Evolutionary conservation across 2,329 filamentous ascomycete genomes (phyloP).

Genomic region (Cercospora sp.): DNA sequence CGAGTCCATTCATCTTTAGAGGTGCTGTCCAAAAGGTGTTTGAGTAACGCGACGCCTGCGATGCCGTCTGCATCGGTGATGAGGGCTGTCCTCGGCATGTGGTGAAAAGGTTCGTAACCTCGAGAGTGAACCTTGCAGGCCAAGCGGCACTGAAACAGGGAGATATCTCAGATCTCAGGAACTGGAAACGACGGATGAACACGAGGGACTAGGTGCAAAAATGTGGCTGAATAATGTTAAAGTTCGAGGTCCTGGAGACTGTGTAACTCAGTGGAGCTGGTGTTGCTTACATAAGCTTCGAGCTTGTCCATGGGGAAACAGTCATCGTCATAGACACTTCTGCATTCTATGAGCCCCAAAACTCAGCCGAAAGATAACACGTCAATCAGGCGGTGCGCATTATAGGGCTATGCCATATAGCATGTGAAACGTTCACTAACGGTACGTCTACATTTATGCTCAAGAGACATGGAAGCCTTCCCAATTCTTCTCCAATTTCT

Average conservation of each 20-base stretch:
- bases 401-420: not conserved
- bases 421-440: not conserved
- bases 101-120: not conserved
- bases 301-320: not conserved
- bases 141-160: not conserved
- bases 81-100: slow-evolving; percentile 30
- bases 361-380: not conserved
- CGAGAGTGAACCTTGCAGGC: not conserved
- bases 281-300: not conserved
- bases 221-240: not conserved
- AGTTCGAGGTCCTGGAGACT: not conserved
- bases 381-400: not conserved
- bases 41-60: slow-evolving; percentile 39
- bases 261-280: not conserved
- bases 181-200: not conserved
- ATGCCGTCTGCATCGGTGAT: slow-evolving; percentile 42
- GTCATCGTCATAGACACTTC: not conserved
- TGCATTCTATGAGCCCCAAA: not conserved
- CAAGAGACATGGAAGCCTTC: slow-evolving; percentile 28
- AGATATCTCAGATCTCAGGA: not conserved
- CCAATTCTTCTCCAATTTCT: slow-evolving; percentile 39
- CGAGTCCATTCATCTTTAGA: slow-evolving; percentile 26
- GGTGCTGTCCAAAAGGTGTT: slow-evolving; percentile 36
- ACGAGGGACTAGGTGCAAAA: not conserved
- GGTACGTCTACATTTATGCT: not conserved